Evolutionary conservation across 192 early-diverging fungal species (phyloP), one percentile per base, ranked within the genome.

Genomic region (Coemansia sp.): DNA sequence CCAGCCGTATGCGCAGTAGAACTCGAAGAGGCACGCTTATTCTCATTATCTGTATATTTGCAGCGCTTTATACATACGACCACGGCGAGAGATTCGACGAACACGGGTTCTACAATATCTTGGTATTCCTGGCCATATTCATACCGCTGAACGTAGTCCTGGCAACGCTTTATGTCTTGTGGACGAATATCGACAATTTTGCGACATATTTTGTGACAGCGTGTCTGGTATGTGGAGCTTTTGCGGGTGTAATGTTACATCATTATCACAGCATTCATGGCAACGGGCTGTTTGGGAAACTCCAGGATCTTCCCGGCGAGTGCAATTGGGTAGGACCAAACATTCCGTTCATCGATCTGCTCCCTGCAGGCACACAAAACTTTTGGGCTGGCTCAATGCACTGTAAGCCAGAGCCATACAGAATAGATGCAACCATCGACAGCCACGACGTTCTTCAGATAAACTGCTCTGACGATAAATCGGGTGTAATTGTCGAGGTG

Each of bases 51-150:
- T 57, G 29, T 48, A 68, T 58, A 4, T 72, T 40, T 36, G 52
- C 22, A 11, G 50, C 53, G n/a, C 62, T 85, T 28, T 83, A 85
- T 52, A 57, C 42, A 9, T 85, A 82, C 62, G 84, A 85, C 64
- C 79, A 83, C 19, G 84, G 84, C 45, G 84, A 85, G 55, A 62
- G 76, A n/a, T 85, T 85, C 44, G 79, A 85, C 34, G 36, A 68
- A 14, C 84, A 85, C 44, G 84, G 84, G 0, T 79, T 83, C 27
- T 85, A 85, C 64, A 85, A 85, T 33, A 40, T 85, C 56, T 66
- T 85, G 10, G 84, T 85, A n/a, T 82, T 83, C 23, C 22, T 83
- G 67, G 70, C 67, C 4, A 82, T 85, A n/a, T 67, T 55, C 14
- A 31, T 85, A 1, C 84, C 83, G 3, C 65, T 85, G 19, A 85